Evolutionary conservation across 106 monocot species (phyloP), one percentile per base, ranked within the genome.

Genomic region (Allium cepa): DNA sequence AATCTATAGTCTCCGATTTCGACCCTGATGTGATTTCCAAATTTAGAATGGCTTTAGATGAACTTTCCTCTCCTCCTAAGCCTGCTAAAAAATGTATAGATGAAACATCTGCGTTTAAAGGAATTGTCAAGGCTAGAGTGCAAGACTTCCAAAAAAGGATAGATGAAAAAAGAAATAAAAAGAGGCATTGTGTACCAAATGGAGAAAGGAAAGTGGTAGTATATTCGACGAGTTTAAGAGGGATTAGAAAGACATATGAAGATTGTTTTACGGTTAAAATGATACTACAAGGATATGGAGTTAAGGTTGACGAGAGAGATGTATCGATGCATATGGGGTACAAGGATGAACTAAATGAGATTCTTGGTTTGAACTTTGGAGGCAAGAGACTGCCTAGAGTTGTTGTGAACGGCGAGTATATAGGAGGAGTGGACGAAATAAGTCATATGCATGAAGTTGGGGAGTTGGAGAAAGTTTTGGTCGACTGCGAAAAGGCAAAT

Each of bases 221-320:
- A 49, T 96, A 91, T 73, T 78, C 78, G 70, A 95, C 91, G 8
- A 95, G 95, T 70, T 70, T 95, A 9, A 80, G 91, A 14, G 95
- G 85, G 0, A 75, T 95, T 15, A 56, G 91, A 9, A 85, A 78
- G 64, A 95, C 95, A 1, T 91, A 77, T 67, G 95, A 91, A 73
- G 91, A 95, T 51, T 95, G 95, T 68, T 74, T 76, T 69, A 56
- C 50, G 3, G 70, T 76, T 2, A 72, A 59, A 28, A 45, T 72
- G 45, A 86, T 96, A n/a, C 62, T 91, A 6, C 75, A 70, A 59
- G 77, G 88, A 11, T 86, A 86, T 63, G 73, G 79, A 13, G 78
- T 87, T 8, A 70, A 66, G 9, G 49, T 92, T 57, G 91, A 91
- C 50, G 96, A 96, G 78, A 73, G 92, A 73, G 96, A 97, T 71